A percentile compares a stretch with the other conserved stretches of the same genome.
phyloP scores from a whole-genome alignment of 352 stramenopile species.

The Pythium rishiriense region DNA sequence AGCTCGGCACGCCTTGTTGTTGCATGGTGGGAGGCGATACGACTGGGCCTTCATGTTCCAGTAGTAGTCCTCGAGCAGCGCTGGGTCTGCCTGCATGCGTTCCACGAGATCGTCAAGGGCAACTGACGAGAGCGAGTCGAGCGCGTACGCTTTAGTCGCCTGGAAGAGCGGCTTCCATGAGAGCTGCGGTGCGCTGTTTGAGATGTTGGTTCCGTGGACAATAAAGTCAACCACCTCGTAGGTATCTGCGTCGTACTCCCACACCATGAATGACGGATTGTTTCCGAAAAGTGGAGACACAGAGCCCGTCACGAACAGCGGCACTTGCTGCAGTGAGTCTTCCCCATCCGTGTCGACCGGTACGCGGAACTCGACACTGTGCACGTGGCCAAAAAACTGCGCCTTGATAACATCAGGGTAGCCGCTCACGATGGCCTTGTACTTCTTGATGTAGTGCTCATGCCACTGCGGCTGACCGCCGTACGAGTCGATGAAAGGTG shows the following conservation, averaged over 20 bases:
- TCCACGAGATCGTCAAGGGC: constrained; percentile 48
- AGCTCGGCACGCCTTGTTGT: constrained; percentile 45
- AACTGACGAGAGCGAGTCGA: constrained; percentile 46
- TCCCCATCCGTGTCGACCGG: constrained; percentile 24
- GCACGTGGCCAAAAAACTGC: constrained; percentile 91
- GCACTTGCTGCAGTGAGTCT: constrained; percentile 39
- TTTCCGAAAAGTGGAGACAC: constrained; percentile 90
- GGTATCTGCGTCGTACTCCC: constrained; percentile 63
- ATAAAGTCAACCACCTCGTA: constrained; percentile 76
- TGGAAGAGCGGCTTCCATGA: constrained; percentile 59
- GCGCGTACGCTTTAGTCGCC: constrained; percentile 53
- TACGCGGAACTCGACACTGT: constrained; percentile 90
- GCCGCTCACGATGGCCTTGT: constrained; percentile 70
- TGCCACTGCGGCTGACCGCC: constrained; percentile 83
- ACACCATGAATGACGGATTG: constrained; percentile 91
- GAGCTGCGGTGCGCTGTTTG: constrained; percentile 33
- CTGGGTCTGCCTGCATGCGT: constrained; percentile 47
- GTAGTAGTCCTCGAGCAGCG: constrained; percentile 72
- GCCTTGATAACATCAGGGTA: constrained; percentile 72
- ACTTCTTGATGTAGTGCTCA: constrained; percentile 75
- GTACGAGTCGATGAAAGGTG: constrained; percentile 88
- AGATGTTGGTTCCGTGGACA: constrained; percentile 79
- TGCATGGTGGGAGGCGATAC: constrained; percentile 44
- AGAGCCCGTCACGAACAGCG: constrained; percentile 78
- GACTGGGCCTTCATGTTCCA: constrained; percentile 86